Evolutionary conservation across 352 stramenopile species (phyloP), one percentile per base, ranked within the genome.

Genomic region (Globisporangium apiculatum): DNA sequence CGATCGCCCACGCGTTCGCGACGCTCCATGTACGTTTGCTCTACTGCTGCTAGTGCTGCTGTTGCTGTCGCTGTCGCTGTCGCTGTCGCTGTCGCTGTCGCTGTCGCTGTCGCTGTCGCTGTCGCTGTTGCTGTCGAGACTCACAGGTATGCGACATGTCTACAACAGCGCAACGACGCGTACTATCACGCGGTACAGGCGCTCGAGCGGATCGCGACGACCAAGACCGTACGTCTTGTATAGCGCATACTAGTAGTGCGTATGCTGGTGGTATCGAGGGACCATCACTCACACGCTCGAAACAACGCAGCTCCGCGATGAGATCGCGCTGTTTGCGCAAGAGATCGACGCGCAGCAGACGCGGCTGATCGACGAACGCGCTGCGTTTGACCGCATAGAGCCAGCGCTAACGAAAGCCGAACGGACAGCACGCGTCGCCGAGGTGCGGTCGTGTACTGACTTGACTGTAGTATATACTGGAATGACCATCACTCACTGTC

Each of bases 191-290:
- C 69, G 15, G 61, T 90, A 36, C 75, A 82, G 53, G 72, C 83
- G 2, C 66, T 92, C 3, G 76, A 92, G 64, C 79, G 76, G 3
- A 75, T 82, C 51, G 67, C 76, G 72, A 76, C 74, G 57, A 85
- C 76, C 38, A 55, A 72, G 36, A 75, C 78, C 62, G 73, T 87
- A 69, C 24, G 24, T 31, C 24, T 3, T 4, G 36, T 41, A 0
- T 3, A 15, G 2, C n/a, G 2, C 15, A 53, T 45, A 35, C 10
- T 7, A 11, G 8, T 46, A 31, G 37, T 11, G 11, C 9, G 18
- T 1, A 5, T 45, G 15, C 17, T 51, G 4, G 7, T 48, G 37
- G 17, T 48, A 12, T 18, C 7, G 4, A 31, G 1, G 24, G 24
- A 31, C 15, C 15, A 17, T 15, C 10, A 37, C 24, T 51, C n/a